A percentile compares a stretch with the other conserved stretches of the same genome.
Evolutionary conservation across 495 filamentous ascomycete species (phyloP).

Genomic region (Daldinia caldariorum): DNA sequence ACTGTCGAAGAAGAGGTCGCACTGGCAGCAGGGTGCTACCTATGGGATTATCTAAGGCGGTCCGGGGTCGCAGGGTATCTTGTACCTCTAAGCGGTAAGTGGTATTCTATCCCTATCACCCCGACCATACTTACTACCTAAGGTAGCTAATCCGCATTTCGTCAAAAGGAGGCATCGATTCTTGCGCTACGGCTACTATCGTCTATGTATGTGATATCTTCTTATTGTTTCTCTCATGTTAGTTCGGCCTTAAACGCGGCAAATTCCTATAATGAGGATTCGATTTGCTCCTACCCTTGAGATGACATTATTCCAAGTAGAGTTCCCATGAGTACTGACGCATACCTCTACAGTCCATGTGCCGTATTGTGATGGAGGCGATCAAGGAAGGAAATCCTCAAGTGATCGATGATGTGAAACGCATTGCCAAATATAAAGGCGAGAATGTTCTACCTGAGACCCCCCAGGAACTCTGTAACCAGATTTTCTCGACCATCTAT

Average conservation of each 20-base stretch:
- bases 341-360: conserved; percentile 72
- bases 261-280: neutral
- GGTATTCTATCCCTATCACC: neutral
- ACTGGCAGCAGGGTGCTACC: conserved; percentile 73
- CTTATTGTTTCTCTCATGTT: neutral
- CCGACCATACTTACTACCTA: neutral
- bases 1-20: conserved; percentile 80
- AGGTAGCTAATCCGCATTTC: conserved; percentile 54
- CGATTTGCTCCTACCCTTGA: neutral
- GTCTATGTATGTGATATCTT: conserved; percentile 10
- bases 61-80: conserved; percentile 68
- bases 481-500: conserved; percentile 77
- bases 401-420: conserved; percentile 75
- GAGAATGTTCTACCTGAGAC: conserved; percentile 64
- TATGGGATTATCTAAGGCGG: conserved; percentile 87
- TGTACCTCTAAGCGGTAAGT: conserved; percentile 56
- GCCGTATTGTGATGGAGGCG: conserved; percentile 74
- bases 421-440: conserved; percentile 66
- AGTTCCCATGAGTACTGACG: conserved; percentile 1
- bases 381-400: conserved; percentile 66
- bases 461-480: conserved; percentile 69
- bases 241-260: neutral
- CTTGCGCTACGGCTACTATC: conserved; percentile 59
- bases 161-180: conserved; percentile 78
- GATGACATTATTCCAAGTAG: neutral